Percentiles rank a stretch among this genome's conserved stretches.
Conservation (phyloP, 2,329 filamentous ascomycete genomes). For the Aspergillus quadricinctus region DNA sequence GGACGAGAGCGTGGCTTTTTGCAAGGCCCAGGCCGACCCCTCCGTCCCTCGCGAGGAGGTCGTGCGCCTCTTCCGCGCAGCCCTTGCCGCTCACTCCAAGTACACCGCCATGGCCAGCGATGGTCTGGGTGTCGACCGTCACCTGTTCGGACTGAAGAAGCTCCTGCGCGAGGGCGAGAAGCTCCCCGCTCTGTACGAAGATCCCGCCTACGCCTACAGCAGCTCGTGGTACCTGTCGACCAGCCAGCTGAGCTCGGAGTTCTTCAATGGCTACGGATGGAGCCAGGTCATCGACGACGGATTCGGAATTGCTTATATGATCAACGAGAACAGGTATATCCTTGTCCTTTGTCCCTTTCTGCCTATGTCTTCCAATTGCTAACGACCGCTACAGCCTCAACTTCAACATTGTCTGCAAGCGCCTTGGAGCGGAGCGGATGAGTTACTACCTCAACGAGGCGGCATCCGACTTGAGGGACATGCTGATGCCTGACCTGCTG, state of each 20-base stretch:
- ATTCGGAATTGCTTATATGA: conserved; percentile 99
- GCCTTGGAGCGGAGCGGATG: conserved; percentile 85
- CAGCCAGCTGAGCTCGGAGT: conserved; percentile 89
- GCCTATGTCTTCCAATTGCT: conserved; percentile 2
- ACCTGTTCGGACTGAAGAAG: conserved; percentile 96
- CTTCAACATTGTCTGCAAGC: conserved; percentile 97
- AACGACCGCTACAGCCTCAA: conserved; percentile 61
- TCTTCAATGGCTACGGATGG: conserved; percentile 99
- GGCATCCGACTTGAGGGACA: conserved; percentile 79
- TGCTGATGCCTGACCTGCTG: conserved; percentile 70
- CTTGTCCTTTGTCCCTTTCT: conserved; percentile 15
- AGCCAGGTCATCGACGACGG: conserved; percentile 94
- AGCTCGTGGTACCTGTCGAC: conserved; percentile 84
- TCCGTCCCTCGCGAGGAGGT: conserved; percentile 60
- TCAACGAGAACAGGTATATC: conserved; percentile 87
- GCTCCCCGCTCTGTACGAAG: conserved; percentile 76
- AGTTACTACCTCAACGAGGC: conserved; percentile 95
- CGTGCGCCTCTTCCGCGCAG: conserved; percentile 73
- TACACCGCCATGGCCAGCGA: conserved; percentile 88
- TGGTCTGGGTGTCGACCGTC: conserved; percentile 89
- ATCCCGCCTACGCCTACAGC: conserved; percentile 81
- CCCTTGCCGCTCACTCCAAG: conserved; percentile 75
- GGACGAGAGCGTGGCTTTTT: conserved; percentile 87
- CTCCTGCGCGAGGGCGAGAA: conserved; percentile 75
- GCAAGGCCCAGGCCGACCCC: conserved; percentile 75